Conservation (phyloP, 768 basidiomycete genomes). For the Peribolospora kevripleyi region DNA sequence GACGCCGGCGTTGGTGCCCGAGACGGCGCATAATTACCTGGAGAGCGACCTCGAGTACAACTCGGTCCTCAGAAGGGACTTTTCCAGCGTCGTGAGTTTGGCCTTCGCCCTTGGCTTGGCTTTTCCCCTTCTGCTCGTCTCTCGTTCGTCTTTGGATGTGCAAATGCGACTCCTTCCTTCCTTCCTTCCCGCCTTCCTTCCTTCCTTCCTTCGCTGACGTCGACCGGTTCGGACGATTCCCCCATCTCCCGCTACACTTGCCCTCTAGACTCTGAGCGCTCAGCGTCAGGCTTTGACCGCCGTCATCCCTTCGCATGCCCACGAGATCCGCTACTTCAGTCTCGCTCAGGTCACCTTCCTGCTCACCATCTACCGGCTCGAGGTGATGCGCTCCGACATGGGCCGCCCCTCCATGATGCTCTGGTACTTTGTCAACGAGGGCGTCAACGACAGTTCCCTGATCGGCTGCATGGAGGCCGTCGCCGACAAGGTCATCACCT, state of each 20-base stretch:
- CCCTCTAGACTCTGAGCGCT: background rate
- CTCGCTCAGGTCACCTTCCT: constrained; percentile 68
- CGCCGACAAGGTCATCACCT: constrained; percentile 67
- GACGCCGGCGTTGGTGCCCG: constrained; percentile 62
- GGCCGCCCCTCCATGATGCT: constrained; percentile 61
- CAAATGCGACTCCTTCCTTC: background rate
- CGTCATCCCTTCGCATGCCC: constrained; percentile 37
- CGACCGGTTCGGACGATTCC: constrained; percentile 38
- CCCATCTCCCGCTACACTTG: background rate
- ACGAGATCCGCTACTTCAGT: constrained; percentile 48
- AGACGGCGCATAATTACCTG: constrained; percentile 55
- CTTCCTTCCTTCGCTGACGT: background rate
- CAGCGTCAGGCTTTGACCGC: constrained; percentile 26
- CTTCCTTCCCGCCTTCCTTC: background rate
- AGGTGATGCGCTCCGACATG: constrained; percentile 54
- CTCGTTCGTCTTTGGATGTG: too few relatives aligned
- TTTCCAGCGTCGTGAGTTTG: constrained; percentile 15
- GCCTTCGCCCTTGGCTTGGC: background rate
- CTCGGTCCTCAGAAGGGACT: constrained; percentile 67
- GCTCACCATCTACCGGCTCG: constrained; percentile 63
- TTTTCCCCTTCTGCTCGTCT: background rate
- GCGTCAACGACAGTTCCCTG: constrained; percentile 49
- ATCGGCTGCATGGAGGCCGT: constrained; percentile 53
- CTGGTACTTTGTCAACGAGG: constrained; percentile 66
- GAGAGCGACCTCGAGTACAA: constrained; percentile 81